Evolutionary conservation across 2,329 filamentous ascomycete species (phyloP).

Genomic region (Cytospora leucostoma): DNA sequence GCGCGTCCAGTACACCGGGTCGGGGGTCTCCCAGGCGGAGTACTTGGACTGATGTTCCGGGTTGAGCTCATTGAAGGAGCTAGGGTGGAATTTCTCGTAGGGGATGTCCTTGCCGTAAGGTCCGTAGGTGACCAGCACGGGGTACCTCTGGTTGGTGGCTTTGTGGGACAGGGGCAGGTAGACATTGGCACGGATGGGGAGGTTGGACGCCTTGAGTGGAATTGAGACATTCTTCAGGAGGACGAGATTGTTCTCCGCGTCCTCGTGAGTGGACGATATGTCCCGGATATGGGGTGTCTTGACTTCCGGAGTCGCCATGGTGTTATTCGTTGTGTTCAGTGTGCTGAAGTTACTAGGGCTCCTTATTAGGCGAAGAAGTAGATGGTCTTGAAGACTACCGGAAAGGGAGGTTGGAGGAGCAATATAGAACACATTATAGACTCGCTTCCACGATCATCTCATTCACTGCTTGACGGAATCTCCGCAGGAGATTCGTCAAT

Average conservation of each 20-base stretch:
- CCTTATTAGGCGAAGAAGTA: too few species aligned
- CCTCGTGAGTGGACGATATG: slow-evolving; percentile 27
- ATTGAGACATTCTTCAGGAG: slow-evolving; percentile 36
- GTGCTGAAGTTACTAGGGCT: not conserved
- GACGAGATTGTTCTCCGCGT: slow-evolving; percentile 28
- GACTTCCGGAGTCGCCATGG: slow-evolving; percentile 21
- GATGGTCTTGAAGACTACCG: not conserved
- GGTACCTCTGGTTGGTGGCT: slow-evolving; percentile 40
- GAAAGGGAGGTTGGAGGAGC: not conserved
- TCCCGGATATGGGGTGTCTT: slow-evolving; percentile 28
- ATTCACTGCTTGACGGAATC: not conserved
- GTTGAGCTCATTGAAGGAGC: slow-evolving; percentile 52
- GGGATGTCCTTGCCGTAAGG: slow-evolving; percentile 74
- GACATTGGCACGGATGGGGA: slow-evolving; percentile 36
- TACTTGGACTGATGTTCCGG: slow-evolving; percentile 54
- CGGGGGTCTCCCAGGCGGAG: slow-evolving; percentile 61
- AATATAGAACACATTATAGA: not conserved
- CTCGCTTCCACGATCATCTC: not conserved
- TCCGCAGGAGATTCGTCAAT: slow-evolving; percentile 12
- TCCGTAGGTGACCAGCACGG: slow-evolving; percentile 70
- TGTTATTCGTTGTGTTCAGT: not conserved
- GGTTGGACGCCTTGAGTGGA: slow-evolving; percentile 31
- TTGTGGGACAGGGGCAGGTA: slow-evolving; percentile 32
- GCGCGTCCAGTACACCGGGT: slow-evolving; percentile 57
- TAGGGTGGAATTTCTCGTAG: slow-evolving; percentile 50